Evolutionary conservation across 2,329 filamentous ascomycete species (phyloP).

Genomic region (Mycosphaerelloides madeirae): DNA sequence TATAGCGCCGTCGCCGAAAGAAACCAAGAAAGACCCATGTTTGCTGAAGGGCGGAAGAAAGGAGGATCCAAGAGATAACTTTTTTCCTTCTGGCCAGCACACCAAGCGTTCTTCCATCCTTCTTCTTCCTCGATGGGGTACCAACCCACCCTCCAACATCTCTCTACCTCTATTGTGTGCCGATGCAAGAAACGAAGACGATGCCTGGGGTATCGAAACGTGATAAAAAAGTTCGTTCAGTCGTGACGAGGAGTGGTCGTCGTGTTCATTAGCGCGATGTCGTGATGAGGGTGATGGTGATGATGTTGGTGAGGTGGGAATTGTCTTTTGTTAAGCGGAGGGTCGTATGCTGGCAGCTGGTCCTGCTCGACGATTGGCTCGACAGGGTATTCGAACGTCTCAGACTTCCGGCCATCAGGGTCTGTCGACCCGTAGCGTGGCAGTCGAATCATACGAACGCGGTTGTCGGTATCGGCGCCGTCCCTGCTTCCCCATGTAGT

Average conservation of each 20-base stretch:
- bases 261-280: conserved; percentile 12
- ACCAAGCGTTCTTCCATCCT: conserved; percentile 12
- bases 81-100: conserved; percentile 8
- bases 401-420: conserved; percentile 30
- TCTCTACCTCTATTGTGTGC: conserved; percentile 29
- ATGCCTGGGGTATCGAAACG: conserved; percentile 29
- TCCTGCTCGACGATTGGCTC: conserved; percentile 17
- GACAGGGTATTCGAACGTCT: conserved; percentile 27
- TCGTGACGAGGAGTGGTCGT: conserved; percentile 19
- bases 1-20: background rate
- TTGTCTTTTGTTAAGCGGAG: conserved; percentile 7
- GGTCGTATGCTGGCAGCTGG: conserved; percentile 31
- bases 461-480: conserved; percentile 81
- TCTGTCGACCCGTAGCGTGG: conserved; percentile 30
- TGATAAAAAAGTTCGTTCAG: conserved; percentile 15
- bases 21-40: too few relatives aligned
- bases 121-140: conserved; percentile 3
- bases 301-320: background rate
- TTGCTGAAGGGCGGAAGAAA: too few relatives aligned
- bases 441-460: conserved; percentile 57
- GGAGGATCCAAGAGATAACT: conserved; percentile 12
- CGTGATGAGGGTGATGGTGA: too few relatives aligned
- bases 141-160: conserved; percentile 14
- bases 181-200: conserved; percentile 25
- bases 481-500: conserved; percentile 94